Conservation (phyloP, 768 basidiomycete genomes). For the Pleurotus cornucopiae region DNA sequence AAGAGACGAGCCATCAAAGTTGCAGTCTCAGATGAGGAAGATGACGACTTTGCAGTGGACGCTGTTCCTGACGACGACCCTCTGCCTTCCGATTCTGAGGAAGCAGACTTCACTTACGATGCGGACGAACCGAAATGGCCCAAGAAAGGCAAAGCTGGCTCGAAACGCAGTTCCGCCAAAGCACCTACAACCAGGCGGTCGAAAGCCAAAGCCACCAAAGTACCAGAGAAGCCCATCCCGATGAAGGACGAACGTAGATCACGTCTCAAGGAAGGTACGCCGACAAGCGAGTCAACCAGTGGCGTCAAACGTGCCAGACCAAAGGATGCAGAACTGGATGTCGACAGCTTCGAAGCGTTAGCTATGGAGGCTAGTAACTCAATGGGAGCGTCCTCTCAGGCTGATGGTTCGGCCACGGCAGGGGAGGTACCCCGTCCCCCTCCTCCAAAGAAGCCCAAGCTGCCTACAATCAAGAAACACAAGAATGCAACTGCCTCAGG, state of each 20-base stretch:
- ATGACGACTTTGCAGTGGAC: conserved; percentile 14
- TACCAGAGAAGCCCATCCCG: conserved; percentile 24
- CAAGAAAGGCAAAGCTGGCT: conserved; percentile 12
- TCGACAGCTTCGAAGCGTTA: conserved; percentile 22
- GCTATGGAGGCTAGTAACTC: conserved; percentile 31
- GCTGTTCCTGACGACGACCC: conserved; percentile 17
- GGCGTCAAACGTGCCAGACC: conserved; percentile 28
- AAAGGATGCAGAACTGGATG: conserved; percentile 20
- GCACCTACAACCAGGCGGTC: conserved; percentile 1
- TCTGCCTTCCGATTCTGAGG: conserved; percentile 14
- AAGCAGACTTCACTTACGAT: conserved; percentile 15
- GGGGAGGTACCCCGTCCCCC: conserved; percentile 31
- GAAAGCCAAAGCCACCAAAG: conserved; percentile 13
- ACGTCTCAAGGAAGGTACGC: neutral
- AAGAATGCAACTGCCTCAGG: conserved; percentile 26
- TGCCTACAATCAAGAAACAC: conserved; percentile 67
- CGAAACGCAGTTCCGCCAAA: conserved; percentile 13
- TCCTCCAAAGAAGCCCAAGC: conserved; percentile 58
- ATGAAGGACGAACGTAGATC: conserved; percentile 39
- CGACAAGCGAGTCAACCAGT: conserved; percentile 17
- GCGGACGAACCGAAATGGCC: conserved; percentile 10
- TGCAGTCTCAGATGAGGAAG: conserved; percentile 18
- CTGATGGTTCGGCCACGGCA: conserved; percentile 5
- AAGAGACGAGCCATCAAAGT: conserved; percentile 20
- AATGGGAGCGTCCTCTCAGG: conserved; percentile 18